Conservation (phyloP, 768 basidiomycete species). For the Ephemerocybe angulata region DNA sequence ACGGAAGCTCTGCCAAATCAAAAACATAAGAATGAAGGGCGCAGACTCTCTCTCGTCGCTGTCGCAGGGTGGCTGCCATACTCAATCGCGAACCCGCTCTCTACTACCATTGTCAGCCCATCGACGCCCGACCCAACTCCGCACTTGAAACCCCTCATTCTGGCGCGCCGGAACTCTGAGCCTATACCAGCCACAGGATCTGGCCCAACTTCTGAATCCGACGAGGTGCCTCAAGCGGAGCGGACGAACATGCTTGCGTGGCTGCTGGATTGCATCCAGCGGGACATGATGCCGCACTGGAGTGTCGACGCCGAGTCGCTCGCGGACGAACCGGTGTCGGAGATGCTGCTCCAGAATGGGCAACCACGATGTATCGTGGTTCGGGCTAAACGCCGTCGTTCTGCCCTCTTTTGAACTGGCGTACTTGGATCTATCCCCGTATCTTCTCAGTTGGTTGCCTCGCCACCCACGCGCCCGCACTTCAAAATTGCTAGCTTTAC, state of each 20-base stretch:
- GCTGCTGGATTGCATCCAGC: constrained; percentile 8
- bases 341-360: constrained; percentile 6
- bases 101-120: background rate
- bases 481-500: too few species aligned
- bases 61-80: constrained; percentile 4
- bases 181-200: too few species aligned
- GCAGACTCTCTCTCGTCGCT: background rate
- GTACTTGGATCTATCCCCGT: background rate
- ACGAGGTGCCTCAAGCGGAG: background rate
- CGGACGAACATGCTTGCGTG: constrained; percentile 5
- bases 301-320: background rate
- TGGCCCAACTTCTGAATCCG: too few species aligned
- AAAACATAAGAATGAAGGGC: background rate
- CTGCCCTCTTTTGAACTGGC: constrained; percentile 3
- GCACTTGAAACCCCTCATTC: background rate
- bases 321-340: background rate
- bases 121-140: background rate
- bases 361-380: constrained; percentile 8
- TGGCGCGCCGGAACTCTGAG: background rate
- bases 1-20: background rate
- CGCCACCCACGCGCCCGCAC: too few species aligned
- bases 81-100: background rate
- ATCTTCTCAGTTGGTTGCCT: background rate
- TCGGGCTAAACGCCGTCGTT: constrained; percentile 6
- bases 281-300: constrained; percentile 6